These are phyloP conservation scores for Paraglomus brasilianum DNA, from an alignment of 192 early-diverging fungal species.

Conservation along the genomic window DNA sequence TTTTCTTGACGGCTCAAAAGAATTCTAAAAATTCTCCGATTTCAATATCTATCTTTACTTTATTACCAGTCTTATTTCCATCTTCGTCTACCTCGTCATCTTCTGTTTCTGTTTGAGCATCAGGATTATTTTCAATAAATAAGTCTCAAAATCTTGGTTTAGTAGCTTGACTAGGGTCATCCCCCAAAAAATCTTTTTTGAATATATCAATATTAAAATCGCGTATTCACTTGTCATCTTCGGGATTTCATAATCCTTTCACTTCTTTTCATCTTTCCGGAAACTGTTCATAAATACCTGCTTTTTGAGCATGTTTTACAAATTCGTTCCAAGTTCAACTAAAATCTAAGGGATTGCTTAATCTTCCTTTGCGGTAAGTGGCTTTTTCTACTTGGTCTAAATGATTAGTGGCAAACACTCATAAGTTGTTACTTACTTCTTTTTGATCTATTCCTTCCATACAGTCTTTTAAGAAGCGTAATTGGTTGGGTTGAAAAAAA, in stretches of 20 bases:
- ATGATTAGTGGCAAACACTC: conserved; percentile 14
- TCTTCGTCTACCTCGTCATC: background rate
- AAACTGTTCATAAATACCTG: conserved; percentile 8
- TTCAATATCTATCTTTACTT: background rate
- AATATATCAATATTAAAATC: conserved; percentile 5
- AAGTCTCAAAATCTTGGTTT: background rate
- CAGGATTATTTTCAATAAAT: background rate
- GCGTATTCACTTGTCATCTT: conserved; percentile 9
- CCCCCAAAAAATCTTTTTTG: conserved; percentile 16
- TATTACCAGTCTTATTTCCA: background rate
- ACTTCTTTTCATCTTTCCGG: background rate
- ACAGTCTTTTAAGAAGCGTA: conserved; percentile 20
- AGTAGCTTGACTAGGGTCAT: background rate
- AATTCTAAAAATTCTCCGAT: conserved; percentile 23
- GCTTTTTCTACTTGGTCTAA: conserved; percentile 1
- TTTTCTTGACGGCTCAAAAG: background rate
- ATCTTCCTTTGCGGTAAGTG: conserved; percentile 9
- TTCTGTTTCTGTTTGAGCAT: background rate
- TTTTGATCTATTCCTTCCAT: background rate
- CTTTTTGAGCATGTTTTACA: background rate
- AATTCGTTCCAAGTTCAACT: conserved; percentile 17
- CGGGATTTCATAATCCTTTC: background rate
- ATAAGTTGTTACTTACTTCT: background rate
- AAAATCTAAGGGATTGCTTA: conserved; percentile 13
- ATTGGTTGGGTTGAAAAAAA: background rate